Evolutionary conservation across 805 yeast species (phyloP).

Genomic region (Candida cerambycidarum): DNA sequence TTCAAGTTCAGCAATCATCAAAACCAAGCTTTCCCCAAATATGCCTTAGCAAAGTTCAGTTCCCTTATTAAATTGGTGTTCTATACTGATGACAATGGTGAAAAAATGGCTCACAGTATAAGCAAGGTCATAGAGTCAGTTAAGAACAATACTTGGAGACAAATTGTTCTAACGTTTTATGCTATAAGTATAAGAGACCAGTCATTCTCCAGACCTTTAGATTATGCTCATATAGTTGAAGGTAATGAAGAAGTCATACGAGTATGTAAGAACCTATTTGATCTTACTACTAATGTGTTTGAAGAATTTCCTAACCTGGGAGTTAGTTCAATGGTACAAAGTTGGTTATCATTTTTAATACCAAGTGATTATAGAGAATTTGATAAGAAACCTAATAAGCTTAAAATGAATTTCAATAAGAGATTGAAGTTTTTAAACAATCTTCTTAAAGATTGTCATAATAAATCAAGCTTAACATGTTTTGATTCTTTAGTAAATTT

Average conservation of each 20-base stretch:
- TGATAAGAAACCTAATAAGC: constrained; percentile 29
- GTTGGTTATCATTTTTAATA: constrained; percentile 35
- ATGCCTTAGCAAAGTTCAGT: constrained; percentile 28
- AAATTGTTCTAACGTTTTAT: constrained; percentile 32
- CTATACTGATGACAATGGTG: constrained; percentile 26
- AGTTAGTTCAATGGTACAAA: constrained; percentile 18
- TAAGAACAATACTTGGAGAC: constrained; percentile 36
- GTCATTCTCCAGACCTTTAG: constrained; percentile 36
- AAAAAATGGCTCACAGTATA: constrained; percentile 21
- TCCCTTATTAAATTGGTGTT: constrained; percentile 35
- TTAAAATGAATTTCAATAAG: constrained; percentile 35
- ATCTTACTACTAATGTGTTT: constrained; percentile 27
- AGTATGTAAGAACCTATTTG: constrained; percentile 31
- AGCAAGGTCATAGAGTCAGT: constrained; percentile 26
- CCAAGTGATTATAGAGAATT: constrained; percentile 36
- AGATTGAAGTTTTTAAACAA: constrained; percentile 31
- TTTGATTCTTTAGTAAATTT: constrained; percentile 37
- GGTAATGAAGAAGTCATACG: constrained; percentile 23
- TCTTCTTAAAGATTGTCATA: constrained; percentile 29
- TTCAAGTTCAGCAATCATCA: constrained; percentile 19
- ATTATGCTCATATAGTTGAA: constrained; percentile 27
- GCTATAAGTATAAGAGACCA: constrained; percentile 35
- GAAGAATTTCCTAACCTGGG: constrained; percentile 25
- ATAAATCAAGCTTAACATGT: constrained; percentile 27
- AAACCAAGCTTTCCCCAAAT: constrained; percentile 25